phyloP scores from a whole-genome alignment of 148 eudicot species.

The Spergularia bocconei region DNA sequence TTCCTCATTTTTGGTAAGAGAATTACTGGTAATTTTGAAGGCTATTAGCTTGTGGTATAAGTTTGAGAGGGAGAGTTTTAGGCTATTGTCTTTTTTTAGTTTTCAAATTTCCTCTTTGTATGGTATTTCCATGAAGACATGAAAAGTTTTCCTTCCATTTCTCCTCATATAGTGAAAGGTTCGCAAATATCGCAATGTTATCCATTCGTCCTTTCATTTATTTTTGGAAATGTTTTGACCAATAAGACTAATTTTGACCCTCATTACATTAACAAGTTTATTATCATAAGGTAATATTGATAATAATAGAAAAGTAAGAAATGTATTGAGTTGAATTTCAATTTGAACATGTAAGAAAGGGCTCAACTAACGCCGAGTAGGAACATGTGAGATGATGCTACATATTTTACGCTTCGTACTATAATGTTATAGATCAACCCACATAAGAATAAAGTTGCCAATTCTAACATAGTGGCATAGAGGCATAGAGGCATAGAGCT shows the following conservation, averaged over 20 bases:
- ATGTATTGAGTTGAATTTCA: too few relatives aligned
- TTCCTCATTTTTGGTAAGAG: slow-evolving; percentile 3
- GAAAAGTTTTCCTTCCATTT: background rate
- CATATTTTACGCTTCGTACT: too few relatives aligned
- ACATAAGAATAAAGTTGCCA: too few relatives aligned
- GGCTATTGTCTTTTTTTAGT: background rate
- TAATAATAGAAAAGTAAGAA: too few relatives aligned
- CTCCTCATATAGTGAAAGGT: background rate
- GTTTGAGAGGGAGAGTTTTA: slow-evolving; percentile 1
- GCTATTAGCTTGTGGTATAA: background rate
- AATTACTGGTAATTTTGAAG: slow-evolving; percentile 6
- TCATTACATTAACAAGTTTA: too few relatives aligned
- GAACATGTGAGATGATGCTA: too few relatives aligned
- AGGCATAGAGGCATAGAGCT: too few relatives aligned
- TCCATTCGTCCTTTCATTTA: background rate
- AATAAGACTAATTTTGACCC: background rate
- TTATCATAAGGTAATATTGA: too few relatives aligned
- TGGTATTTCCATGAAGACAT: background rate
- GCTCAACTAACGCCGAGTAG: too few relatives aligned
- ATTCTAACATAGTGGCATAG: too few relatives aligned
- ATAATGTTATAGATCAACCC: too few relatives aligned
- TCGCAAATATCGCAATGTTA: background rate
- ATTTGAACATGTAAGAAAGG: too few relatives aligned
- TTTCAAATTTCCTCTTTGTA: background rate
- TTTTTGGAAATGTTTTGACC: background rate